phyloP scores from a whole-genome alignment of 768 basidiomycete genomes.

The Pleurotus platypus region DNA sequence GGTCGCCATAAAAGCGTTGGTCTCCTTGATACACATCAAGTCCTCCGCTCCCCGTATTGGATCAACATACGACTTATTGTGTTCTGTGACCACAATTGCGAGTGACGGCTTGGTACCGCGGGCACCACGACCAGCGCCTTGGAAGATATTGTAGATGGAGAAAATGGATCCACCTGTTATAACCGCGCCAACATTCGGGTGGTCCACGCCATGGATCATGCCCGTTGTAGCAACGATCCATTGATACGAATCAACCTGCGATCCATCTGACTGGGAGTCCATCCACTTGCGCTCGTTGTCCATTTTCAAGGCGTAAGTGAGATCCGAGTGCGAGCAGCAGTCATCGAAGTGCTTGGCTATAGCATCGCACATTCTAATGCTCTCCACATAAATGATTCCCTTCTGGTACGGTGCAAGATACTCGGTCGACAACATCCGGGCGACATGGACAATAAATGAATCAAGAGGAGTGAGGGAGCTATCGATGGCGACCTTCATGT shows the following conservation, averaged over 20 bases:
- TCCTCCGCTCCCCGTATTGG: no score
- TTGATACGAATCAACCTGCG: neutral
- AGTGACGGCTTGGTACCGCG: no score
- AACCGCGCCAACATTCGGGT: conserved; percentile 11
- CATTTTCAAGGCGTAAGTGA: neutral
- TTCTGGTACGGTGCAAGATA: neutral
- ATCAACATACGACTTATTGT: no score
- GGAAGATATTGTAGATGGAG: conserved; percentile 16
- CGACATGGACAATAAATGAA: neutral
- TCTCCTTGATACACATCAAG: no score
- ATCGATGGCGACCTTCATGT: conserved; percentile 4
- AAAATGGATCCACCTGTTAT: conserved; percentile 14
- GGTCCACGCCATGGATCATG: conserved; percentile 19
- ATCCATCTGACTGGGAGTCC: neutral
- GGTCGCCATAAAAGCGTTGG: no score
- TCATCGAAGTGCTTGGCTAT: neutral
- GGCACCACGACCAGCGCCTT: conserved; percentile 13
- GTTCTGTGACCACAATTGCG: no score
- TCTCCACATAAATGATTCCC: conserved; percentile 15
- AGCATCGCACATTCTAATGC: neutral
- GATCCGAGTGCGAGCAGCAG: conserved; percentile 6
- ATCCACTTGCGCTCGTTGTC: conserved; percentile 12
- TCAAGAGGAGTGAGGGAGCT: neutral
- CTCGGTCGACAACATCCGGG: neutral
- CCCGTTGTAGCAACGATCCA: conserved; percentile 21